Evolutionary conservation across 75 land plant genomes (phyloP).

Genomic region (Larix kaempferi): DNA sequence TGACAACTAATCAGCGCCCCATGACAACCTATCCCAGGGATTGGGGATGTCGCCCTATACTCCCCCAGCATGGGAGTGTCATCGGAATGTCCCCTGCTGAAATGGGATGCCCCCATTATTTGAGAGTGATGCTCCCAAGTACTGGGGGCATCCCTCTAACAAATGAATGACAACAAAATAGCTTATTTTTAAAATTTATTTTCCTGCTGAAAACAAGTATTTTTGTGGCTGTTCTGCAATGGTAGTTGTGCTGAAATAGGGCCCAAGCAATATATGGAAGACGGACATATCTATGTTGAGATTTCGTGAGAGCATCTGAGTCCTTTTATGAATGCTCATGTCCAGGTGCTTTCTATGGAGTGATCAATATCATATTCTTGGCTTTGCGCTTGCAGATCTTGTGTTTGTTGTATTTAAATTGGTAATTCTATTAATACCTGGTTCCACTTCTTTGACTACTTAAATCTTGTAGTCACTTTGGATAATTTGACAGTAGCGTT

Average conservation of each 20-base stretch:
- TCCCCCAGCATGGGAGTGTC: no score
- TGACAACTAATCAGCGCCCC: no score
- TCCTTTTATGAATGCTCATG: conserved; percentile 14
- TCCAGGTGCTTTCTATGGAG: conserved; percentile 26
- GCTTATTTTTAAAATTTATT: no score
- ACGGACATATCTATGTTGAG: conserved; percentile 50
- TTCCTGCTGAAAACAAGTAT: conserved; percentile 12
- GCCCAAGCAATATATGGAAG: conserved; percentile 46
- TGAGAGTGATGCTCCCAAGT: no score
- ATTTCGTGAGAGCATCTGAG: conserved; percentile 37
- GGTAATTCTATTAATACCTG: neutral
- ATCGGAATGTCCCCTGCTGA: no score
- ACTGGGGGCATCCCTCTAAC: no score
- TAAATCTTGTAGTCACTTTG: neutral
- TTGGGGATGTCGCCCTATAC: no score
- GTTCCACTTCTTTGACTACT: neutral
- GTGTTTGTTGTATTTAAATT: no score
- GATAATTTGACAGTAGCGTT: neutral
- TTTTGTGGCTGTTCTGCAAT: conserved; percentile 40
- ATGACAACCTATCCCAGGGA: no score
- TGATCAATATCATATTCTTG: neutral
- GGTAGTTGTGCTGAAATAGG: conserved; percentile 62
- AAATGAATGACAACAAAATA: no score
- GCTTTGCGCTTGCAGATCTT: no score
- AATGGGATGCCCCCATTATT: no score